Percentiles rank a stretch among this genome's conserved stretches.
Evolutionary conservation across 2,329 filamentous ascomycete genomes (phyloP).

Genomic region (Aspergillus latus): DNA sequence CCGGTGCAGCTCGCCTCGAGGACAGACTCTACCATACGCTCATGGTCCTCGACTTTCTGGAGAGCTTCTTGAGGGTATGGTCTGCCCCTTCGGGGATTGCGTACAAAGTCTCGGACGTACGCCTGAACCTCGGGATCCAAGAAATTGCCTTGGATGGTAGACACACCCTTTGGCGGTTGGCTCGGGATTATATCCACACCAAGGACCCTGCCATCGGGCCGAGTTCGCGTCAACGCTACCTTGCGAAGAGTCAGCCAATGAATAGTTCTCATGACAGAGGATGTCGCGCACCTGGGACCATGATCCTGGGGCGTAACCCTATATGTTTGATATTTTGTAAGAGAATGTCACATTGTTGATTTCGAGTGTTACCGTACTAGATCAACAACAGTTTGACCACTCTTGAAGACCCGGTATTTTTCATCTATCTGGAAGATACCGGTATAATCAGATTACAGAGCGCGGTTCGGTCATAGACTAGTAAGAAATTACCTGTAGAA

Average conservation of each 20-base stretch:
- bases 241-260: conserved; percentile 38
- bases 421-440: conserved; percentile 66
- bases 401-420: conserved; percentile 75
- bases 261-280: not conserved
- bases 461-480: not conserved
- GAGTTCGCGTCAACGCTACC: conserved; percentile 78
- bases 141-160: conserved; percentile 93
- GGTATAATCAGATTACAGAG: not conserved
- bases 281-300: conserved; percentile 55
- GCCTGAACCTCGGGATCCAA: conserved; percentile 71
- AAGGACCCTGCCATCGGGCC: conserved; percentile 74
- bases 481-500: conserved; percentile 66
- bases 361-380: conserved; percentile 55
- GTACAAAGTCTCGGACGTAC: conserved; percentile 74
- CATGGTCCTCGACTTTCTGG: conserved; percentile 4
- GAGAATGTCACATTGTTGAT: conserved; percentile 6
- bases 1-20: not conserved
- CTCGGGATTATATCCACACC: conserved; percentile 94
- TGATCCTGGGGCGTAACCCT: conserved; percentile 56
- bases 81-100: conserved; percentile 61
- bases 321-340: not conserved
- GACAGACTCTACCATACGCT: not conserved
- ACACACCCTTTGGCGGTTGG: conserved; percentile 86
- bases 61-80: conserved; percentile 34
- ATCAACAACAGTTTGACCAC: conserved; percentile 84